These are phyloP conservation scores for Leptomonas seymouri DNA, from an alignment of 208 protist genomes.

Conservation along the genomic window DNA sequence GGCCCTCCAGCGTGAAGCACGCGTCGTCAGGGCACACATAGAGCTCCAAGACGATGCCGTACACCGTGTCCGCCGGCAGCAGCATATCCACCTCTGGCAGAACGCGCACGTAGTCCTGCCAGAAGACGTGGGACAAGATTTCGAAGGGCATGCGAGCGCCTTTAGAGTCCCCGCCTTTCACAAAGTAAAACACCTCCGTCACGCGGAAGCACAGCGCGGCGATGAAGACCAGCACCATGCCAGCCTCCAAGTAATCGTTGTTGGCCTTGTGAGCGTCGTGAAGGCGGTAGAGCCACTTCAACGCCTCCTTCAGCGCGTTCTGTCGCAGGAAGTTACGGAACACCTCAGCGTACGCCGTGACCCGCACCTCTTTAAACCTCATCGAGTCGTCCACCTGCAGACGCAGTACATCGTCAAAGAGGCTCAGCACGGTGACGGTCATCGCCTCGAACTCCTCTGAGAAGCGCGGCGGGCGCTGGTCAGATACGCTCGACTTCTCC, in stretches of 20 bases:
- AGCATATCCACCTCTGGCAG: slow-evolving; percentile 77
- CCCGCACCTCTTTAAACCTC: slow-evolving; percentile 81
- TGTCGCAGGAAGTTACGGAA: slow-evolving; percentile 82
- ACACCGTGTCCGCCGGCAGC: slow-evolving; percentile 68
- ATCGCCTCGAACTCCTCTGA: slow-evolving; percentile 76
- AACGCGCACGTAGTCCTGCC: slow-evolving; percentile 92
- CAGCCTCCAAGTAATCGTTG: slow-evolving; percentile 75
- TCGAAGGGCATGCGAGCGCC: slow-evolving; percentile 78
- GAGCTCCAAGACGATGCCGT: slow-evolving; percentile 78
- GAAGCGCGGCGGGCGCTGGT: slow-evolving; percentile 50
- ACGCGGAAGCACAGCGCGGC: slow-evolving; percentile 85
- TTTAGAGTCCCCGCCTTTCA: slow-evolving; percentile 66
- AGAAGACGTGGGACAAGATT: slow-evolving; percentile 79
- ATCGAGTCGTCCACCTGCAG: slow-evolving; percentile 78
- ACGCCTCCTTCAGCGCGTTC: slow-evolving; percentile 75
- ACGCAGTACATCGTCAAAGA: slow-evolving; percentile 85
- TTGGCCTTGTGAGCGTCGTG: slow-evolving; percentile 82
- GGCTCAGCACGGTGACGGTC: slow-evolving; percentile 66
- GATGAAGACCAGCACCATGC: slow-evolving; percentile 88
- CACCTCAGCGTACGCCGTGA: slow-evolving; percentile 83
- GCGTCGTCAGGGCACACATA: slow-evolving; percentile 79
- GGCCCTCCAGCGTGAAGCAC: slow-evolving; percentile 84
- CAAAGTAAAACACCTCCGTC: slow-evolving; percentile 85
- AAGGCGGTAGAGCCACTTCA: slow-evolving; percentile 87
- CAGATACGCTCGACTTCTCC: slow-evolving; percentile 35